Base-by-base conservation (phyloP, 192 early-diverging fungal species). In the Phlyctochytrium arcticum region DNA sequence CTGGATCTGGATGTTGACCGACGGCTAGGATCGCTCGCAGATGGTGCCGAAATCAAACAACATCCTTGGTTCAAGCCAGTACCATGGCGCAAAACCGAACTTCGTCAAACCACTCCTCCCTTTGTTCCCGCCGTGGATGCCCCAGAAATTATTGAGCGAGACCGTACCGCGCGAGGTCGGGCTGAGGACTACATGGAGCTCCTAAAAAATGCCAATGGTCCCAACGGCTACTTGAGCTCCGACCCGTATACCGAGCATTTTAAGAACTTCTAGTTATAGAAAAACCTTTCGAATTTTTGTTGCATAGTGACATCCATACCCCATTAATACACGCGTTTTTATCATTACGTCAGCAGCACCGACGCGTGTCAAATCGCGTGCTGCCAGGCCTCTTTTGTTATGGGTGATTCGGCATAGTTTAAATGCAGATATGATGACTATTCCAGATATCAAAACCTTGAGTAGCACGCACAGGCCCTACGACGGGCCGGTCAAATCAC, bases 21-120 rank as follows among this genome's bases (percentile, higher is more conserved):
- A 39, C 62, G 80, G 36, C 48, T 82, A 5, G 79, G 79, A 26
- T 53, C 39, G 27, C 23, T 32, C 21, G 51, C 54, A 7, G 66
- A 70, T 35, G 80, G 77, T 12, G 65, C 65, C 32, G 89, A 88
- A 33, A 88, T 90, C 50, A 77, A 82, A 47, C 67, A 73, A 44
- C 86, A 88, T 55, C 67, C 74, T 4, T 91, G 85, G 85, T 90
- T 89, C 65, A 77, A 70, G 31, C 78, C 78, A 5, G 69, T 90
- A 17, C 70, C 80, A 56, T 91, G 87, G 83, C 71, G 76, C 33
- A 70, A 69, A 50, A 69, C 71, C 1, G 73, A 78, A 48, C 57
- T 57, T 32, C 58, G 76, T 33, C 72, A 77, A 61, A 67, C 66
- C 7, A 57, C 50, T 5, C 74, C 74, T 29, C 77, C 77, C 9